phyloP scores from a whole-genome alignment of 2,329 filamentous ascomycete genomes.

The Lecanicillium sp. region DNA sequence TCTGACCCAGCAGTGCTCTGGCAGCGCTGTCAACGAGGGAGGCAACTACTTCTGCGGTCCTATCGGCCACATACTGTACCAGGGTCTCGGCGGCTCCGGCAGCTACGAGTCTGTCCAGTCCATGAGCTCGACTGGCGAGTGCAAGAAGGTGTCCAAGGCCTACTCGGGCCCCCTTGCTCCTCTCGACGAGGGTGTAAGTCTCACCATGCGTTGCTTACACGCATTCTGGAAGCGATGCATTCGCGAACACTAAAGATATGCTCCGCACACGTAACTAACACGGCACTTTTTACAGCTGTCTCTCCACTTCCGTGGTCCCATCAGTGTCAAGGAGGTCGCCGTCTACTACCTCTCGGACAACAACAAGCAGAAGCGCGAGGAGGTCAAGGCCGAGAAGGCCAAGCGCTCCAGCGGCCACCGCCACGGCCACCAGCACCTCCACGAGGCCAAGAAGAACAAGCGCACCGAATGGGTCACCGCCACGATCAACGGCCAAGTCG shows the following conservation, averaged over 20 bases:
- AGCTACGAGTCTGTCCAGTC: constrained; percentile 57
- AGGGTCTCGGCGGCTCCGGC: constrained; percentile 52
- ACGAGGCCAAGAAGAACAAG: constrained; percentile 40
- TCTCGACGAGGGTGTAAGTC: constrained; percentile 62
- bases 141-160: constrained; percentile 42
- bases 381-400: constrained; percentile 16
- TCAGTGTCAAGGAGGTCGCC: constrained; percentile 61
- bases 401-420: constrained; percentile 25
- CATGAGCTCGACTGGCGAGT: constrained; percentile 53
- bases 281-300: constrained; percentile 49
- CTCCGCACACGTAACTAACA: constrained; percentile 2
- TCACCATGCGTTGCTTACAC: not conserved
- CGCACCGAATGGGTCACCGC: constrained; percentile 48
- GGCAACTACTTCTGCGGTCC: constrained; percentile 63
- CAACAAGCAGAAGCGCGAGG: constrained; percentile 24
- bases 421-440: constrained; percentile 44
- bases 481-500: constrained; percentile 51
- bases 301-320: constrained; percentile 65
- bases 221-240: not conserved
- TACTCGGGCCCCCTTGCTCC: constrained; percentile 61
- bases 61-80: constrained; percentile 63
- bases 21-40: constrained; percentile 29
- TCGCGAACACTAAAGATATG: not conserved
- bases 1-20: constrained; percentile 30
- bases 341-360: constrained; percentile 53